phyloP scores from a whole-genome alignment of 305 asterid species.

The Lippia alba region DNA sequence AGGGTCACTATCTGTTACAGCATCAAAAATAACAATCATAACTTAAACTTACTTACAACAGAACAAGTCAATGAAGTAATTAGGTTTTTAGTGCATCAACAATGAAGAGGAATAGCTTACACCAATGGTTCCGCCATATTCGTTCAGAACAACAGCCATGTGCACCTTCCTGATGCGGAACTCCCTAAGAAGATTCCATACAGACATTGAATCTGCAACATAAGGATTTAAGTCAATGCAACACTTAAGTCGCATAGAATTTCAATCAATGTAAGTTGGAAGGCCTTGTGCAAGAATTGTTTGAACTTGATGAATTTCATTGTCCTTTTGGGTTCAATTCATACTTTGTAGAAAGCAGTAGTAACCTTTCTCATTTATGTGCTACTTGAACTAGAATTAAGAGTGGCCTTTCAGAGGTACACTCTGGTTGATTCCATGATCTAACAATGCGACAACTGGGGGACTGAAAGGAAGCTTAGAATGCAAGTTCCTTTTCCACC shows the following conservation, averaged over 20 bases:
- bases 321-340: no score
- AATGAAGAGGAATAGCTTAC: constrained; percentile 52
- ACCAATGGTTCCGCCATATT: constrained; percentile 99
- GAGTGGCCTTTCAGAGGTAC: background rate
- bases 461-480: constrained; percentile 18
- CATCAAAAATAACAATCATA: constrained; percentile 25
- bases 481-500: constrained; percentile 19
- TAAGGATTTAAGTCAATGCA: constrained; percentile 15
- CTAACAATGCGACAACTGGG: constrained; percentile 5
- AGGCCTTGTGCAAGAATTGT: no score
- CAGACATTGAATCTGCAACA: constrained; percentile 97
- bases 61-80: constrained; percentile 22
- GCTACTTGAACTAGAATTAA: background rate
- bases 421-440: background rate
- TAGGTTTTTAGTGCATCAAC: constrained; percentile 17
- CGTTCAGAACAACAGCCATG: constrained; percentile 99
- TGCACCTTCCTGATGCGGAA: constrained; percentile 99
- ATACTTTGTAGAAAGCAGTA: no score
- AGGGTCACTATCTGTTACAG: constrained; percentile 88
- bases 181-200: constrained; percentile 99
- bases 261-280: no score
- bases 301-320: no score
- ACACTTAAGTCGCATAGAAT: constrained; percentile 16
- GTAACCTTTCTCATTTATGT: no score
- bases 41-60: constrained; percentile 26